These are phyloP conservation scores for Ophiostoma triangulosporum DNA, from an alignment of 2,329 filamentous ascomycete genomes.

Conservation along the genomic window DNA sequence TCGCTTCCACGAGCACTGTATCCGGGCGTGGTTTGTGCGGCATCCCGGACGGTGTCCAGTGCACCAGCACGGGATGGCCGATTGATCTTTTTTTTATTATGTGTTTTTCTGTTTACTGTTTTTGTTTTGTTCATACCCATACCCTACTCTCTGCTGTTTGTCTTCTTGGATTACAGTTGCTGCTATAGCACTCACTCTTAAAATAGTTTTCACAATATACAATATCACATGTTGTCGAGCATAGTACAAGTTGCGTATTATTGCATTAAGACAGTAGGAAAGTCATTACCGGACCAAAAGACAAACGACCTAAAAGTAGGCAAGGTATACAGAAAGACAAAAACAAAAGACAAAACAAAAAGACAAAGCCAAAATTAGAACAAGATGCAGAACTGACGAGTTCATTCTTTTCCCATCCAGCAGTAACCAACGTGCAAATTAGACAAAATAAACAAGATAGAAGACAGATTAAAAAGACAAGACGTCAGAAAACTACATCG, in stretches of 20 bases:
- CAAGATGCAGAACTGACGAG: not conserved
- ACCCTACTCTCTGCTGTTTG: not conserved
- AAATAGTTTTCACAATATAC: too few species aligned
- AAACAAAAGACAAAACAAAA: not conserved
- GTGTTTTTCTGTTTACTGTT: not conserved
- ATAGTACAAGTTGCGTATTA: too few species aligned
- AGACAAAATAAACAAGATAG: not conserved
- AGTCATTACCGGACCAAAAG: not conserved
- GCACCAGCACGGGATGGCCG: conserved; percentile 50
- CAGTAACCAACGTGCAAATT: too few species aligned
- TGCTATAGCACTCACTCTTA: too few species aligned
- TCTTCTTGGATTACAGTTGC: too few species aligned
- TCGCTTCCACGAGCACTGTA: conserved; percentile 48
- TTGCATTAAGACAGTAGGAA: conserved; percentile 1
- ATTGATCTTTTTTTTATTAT: conserved; percentile 18
- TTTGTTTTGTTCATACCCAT: not conserved
- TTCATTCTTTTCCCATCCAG: not conserved
- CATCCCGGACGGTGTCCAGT: conserved; percentile 52
- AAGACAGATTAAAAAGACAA: not conserved
- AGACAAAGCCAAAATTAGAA: not conserved
- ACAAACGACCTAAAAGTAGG: not conserved
- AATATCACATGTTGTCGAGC: too few species aligned
- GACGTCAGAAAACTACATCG: conserved; percentile 10
- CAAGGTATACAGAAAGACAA: not conserved
- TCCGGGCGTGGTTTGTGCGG: conserved; percentile 47